Percentiles rank a stretch among this genome's conserved stretches.
phyloP scores from a whole-genome alignment of 805 yeast genomes.

The Blastobotrys americana region DNA sequence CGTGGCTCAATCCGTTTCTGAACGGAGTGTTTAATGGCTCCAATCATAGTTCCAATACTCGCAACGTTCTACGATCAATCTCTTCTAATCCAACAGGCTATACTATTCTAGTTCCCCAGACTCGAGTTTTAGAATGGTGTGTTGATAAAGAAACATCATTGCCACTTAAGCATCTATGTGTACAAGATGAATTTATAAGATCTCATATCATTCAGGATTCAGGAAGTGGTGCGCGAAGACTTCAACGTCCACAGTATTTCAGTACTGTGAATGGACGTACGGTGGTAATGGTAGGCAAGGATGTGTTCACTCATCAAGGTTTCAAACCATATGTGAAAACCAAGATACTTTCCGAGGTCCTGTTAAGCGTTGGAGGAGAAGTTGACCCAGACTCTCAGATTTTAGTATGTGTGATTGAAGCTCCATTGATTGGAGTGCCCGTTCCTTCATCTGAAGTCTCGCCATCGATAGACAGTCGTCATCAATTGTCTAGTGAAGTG shows the following conservation, averaged over 20 bases:
- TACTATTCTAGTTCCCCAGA: conserved; percentile 58
- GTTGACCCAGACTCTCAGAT: conserved; percentile 54
- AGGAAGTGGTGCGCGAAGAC: conserved; percentile 18
- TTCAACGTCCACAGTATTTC: conserved; percentile 21
- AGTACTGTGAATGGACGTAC: conserved; percentile 36
- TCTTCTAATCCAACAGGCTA: conserved; percentile 41
- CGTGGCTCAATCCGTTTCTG: conserved; percentile 51
- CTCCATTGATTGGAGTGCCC: conserved; percentile 44
- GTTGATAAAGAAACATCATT: conserved; percentile 35
- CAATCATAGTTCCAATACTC: conserved; percentile 30
- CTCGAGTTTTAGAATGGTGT: conserved; percentile 38
- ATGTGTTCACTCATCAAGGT: conserved; percentile 51
- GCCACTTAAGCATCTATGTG: conserved; percentile 46
- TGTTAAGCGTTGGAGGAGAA: conserved; percentile 49
- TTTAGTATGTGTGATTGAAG: conserved; percentile 51
- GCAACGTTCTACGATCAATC: conserved; percentile 24
- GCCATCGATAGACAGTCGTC: conserved; percentile 13
- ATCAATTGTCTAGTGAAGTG: conserved; percentile 2
- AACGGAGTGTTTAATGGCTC: conserved; percentile 64
- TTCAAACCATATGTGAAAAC: conserved; percentile 42
- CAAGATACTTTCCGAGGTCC: conserved; percentile 39
- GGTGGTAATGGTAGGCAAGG: conserved; percentile 47
- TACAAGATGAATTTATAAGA: conserved; percentile 50
- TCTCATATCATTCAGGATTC: conserved; percentile 50
- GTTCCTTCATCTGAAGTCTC: conserved; percentile 17